A percentile compares a stretch with the other conserved stretches of the same genome.
phyloP scores from a whole-genome alignment of 2,329 filamentous ascomycete species.

The Aspergillus sp. region DNA sequence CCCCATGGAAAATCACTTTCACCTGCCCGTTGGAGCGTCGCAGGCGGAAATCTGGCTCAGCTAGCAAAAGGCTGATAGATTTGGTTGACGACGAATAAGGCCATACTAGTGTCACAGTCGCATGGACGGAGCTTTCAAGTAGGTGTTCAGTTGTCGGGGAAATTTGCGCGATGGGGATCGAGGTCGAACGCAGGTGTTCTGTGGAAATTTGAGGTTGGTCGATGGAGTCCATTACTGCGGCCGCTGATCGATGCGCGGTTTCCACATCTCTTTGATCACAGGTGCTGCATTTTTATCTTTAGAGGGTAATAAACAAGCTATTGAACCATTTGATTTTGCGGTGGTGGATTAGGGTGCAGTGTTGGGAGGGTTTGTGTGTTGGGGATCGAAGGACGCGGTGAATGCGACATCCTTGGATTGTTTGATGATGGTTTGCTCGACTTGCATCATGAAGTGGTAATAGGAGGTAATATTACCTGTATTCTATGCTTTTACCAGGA shows the following conservation, averaged over 20 bases:
- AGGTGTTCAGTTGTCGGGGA: constrained; percentile 27
- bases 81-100: constrained; percentile 77
- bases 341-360: too few species aligned
- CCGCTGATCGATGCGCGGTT: constrained; percentile 7
- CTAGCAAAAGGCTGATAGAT: constrained; percentile 72
- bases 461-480: too few species aligned
- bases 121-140: constrained; percentile 49
- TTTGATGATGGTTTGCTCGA: too few species aligned
- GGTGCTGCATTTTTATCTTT: constrained; percentile 2
- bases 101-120: constrained; percentile 81
- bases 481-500: too few species aligned
- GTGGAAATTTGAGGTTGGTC: constrained; percentile 16
- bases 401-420: too few species aligned
- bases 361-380: too few species aligned
- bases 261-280: constrained; percentile 7
- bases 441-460: too few species aligned
- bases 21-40: constrained; percentile 75
- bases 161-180: constrained; percentile 38
- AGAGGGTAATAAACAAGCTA: too few species aligned
- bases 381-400: too few species aligned
- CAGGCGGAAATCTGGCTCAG: constrained; percentile 77
- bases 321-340: too few species aligned
- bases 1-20: constrained; percentile 67
- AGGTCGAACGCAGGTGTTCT: constrained; percentile 17
- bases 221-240: constrained; percentile 25